A percentile compares a stretch with the other conserved stretches of the same genome.
These are phyloP conservation scores for Simplicillium sp. DNA, from an alignment of 2,329 filamentous ascomycete species.

Conservation along the genomic window DNA sequence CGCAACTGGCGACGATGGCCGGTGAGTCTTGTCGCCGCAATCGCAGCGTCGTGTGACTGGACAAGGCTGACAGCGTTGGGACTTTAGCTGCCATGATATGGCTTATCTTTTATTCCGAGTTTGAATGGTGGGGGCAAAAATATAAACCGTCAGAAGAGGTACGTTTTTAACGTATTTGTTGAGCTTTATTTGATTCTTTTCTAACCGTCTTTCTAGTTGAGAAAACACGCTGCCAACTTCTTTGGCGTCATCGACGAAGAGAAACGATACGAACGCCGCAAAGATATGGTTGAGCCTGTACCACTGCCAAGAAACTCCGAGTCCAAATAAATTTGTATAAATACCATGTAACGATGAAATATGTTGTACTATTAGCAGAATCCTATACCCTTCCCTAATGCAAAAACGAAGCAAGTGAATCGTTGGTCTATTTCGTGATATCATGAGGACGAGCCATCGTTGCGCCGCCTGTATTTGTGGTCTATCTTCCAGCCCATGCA, in stretches of 20 bases:
- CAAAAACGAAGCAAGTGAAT: too few relatives aligned
- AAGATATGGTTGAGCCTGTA: constrained; percentile 23
- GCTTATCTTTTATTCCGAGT: constrained; percentile 31
- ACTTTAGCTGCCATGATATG: constrained; percentile 24
- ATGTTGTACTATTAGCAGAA: constrained; percentile 17
- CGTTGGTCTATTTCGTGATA: too few relatives aligned
- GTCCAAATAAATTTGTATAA: constrained; percentile 15
- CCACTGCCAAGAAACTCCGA: constrained; percentile 16
- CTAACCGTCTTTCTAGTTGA: constrained; percentile 17
- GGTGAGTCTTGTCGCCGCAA: constrained; percentile 31
- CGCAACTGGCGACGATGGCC: constrained; percentile 49
- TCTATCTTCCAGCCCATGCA: constrained; percentile 38
- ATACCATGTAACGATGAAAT: constrained; percentile 9
- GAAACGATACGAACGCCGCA: constrained; percentile 30
- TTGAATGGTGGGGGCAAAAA: constrained; percentile 32
- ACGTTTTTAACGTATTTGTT: not conserved
- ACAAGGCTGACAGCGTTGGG: not conserved
- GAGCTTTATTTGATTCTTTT: not conserved
- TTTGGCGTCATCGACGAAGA: constrained; percentile 31
- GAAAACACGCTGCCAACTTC: constrained; percentile 24
- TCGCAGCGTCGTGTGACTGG: not conserved
- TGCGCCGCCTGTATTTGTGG: not conserved
- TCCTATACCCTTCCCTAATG: not conserved
- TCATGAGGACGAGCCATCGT: too few relatives aligned
- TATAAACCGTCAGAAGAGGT: constrained; percentile 34